A percentile compares a stretch with the other conserved stretches of the same genome.
Conservation (phyloP, 2,329 filamentous ascomycete species). For the Aulographum hederae region DNA sequence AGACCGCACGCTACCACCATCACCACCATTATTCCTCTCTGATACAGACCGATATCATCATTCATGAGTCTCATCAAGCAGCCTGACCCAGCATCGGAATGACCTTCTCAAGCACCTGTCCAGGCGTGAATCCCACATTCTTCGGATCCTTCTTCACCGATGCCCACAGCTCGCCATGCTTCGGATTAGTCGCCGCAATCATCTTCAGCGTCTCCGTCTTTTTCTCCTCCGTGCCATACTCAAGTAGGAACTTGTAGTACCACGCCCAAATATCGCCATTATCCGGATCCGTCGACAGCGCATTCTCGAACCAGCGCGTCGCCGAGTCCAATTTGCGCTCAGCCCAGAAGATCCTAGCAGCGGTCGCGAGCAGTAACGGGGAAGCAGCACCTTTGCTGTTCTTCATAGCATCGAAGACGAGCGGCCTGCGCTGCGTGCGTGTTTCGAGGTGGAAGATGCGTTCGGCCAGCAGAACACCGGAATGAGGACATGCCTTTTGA, state of each 20-base stretch:
- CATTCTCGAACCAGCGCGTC: constrained; percentile 94
- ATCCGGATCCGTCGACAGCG: constrained; percentile 72
- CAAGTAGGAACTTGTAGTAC: constrained; percentile 85
- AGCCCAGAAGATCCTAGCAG: constrained; percentile 89
- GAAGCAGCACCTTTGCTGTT: constrained; percentile 85
- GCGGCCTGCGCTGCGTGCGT: constrained; percentile 79
- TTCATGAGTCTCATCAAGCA: too few relatives aligned
- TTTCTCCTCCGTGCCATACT: constrained; percentile 94
- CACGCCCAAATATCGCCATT: constrained; percentile 90
- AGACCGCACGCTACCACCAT: too few relatives aligned
- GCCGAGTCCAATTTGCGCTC: constrained; percentile 88
- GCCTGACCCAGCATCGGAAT: too few relatives aligned
- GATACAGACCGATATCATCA: too few relatives aligned
- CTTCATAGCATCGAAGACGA: constrained; percentile 86
- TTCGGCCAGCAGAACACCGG: constrained; percentile 79
- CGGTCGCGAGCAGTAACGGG: constrained; percentile 77
- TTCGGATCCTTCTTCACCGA: constrained; percentile 65
- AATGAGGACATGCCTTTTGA: constrained; percentile 76
- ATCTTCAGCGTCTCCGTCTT: constrained; percentile 65
- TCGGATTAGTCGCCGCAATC: constrained; percentile 67
- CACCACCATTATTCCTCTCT: too few relatives aligned
- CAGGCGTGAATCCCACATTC: too few relatives aligned
- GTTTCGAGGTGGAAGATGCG: constrained; percentile 89
- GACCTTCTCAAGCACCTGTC: too few relatives aligned
- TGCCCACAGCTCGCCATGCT: constrained; percentile 89